These are phyloP conservation scores for Trypethelium eluteriae DNA, from an alignment of 495 filamentous ascomycete species.

Conservation along the genomic window DNA sequence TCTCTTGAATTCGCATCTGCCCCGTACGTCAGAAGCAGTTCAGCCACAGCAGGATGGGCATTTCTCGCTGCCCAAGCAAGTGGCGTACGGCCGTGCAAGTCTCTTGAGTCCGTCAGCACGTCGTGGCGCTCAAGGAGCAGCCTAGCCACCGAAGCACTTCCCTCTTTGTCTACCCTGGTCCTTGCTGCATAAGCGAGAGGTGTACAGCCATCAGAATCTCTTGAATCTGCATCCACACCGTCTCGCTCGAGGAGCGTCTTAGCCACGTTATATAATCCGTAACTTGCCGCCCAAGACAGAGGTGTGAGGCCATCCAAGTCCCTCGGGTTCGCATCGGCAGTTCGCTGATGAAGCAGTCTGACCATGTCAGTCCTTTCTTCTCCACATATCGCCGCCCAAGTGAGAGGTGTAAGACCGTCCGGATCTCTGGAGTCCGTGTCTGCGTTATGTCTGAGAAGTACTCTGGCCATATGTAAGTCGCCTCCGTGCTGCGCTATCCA, in stretches of 20 bases:
- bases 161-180: no score
- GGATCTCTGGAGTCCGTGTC: not conserved
- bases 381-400: not conserved
- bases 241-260: not conserved
- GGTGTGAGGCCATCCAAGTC: constrained; percentile 12
- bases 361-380: not conserved
- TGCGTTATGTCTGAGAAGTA: no score
- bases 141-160: no score
- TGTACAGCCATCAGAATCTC: not conserved
- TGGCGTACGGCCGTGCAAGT: no score
- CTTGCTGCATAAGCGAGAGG: not conserved
- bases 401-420: not conserved
- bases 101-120: no score
- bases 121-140: no score
- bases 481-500: no score
- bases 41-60: no score
- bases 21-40: no score
- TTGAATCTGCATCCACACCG: not conserved
- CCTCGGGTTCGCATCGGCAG: constrained; percentile 5
- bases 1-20: no score
- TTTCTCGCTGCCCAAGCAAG: no score
- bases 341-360: not conserved
- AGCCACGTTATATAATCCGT: not conserved
- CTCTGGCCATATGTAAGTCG: no score
- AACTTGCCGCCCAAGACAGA: not conserved